phyloP scores from a whole-genome alignment of 129 eudicot species.

The Scalesia atractyloides region DNA sequence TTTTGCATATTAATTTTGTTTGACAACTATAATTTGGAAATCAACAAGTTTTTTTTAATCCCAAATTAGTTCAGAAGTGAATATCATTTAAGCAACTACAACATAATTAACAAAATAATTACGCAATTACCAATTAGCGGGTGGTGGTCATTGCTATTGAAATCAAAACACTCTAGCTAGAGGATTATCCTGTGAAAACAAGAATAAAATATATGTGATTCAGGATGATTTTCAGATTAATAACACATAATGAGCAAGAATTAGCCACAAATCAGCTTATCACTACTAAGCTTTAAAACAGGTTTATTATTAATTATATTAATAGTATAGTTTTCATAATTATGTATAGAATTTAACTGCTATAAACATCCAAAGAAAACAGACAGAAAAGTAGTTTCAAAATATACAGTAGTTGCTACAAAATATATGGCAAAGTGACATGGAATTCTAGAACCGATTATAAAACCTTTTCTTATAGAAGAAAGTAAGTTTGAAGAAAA shows the following conservation, averaged over 20 bases:
- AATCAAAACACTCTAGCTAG: slow-evolving; percentile 86
- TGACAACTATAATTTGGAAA: neutral
- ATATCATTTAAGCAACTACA: neutral
- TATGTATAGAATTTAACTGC: no score
- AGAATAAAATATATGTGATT: neutral
- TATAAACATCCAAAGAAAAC: no score
- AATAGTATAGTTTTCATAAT: no score
- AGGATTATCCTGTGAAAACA: slow-evolving; percentile 68
- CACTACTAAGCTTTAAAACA: no score
- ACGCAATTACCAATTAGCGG: slow-evolving; percentile 57
- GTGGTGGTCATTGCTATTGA: slow-evolving; percentile 73
- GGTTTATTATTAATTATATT: no score
- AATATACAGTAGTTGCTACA: neutral
- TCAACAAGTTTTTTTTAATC: neutral
- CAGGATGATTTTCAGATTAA: slow-evolving; percentile 16
- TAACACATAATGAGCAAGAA: neutral
- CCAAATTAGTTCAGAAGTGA: neutral
- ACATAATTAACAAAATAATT: slow-evolving; percentile 20
- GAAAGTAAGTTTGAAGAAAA: neutral
- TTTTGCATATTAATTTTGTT: no score
- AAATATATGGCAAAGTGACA: slow-evolving; percentile 9
- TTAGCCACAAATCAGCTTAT: no score
- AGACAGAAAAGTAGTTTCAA: no score
- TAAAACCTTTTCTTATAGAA: neutral
- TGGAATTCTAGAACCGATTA: neutral